Base-by-base conservation (phyloP, 805 yeast species). In the Saccharomycopsis guyanensis region DNA sequence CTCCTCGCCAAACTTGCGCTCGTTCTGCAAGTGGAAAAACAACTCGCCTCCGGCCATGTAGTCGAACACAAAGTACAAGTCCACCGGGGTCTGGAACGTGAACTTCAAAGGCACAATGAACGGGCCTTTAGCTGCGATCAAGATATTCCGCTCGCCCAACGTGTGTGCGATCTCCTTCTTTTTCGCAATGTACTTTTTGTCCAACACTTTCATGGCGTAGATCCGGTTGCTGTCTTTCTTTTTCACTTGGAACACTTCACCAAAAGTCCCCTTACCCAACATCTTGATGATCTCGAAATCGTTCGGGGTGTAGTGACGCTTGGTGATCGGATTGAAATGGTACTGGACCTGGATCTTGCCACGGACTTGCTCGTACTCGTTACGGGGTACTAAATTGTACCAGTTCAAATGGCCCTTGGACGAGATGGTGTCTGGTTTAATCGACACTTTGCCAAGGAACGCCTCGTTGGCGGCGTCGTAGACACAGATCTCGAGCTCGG, bases 101-200 rank as follows among this genome's bases (percentile, higher is more conserved):
- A 93, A 91, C 67, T 93, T 93, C 59, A 93, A 74, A 0, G 96
- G 96, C 38, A 93, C 97, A 61, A 93, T 87, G 62, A 93, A 93
- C n/a, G 95, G 86, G 19, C 91, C 82, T 36, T 88, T 80, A 4
- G 95, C 84, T 1, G 98, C 91, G 20, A 91, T 98, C 49, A 93
- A 69, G 55, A 93, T 93, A 63, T 93, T 86, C 57, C 98, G 75
- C 69, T 93, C 98, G 29, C 97, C 97, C 57, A 93, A 87, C 2
- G 98, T 93, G 65, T 93, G 98, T 0, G 97, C 97, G 57, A 93
- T 84, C 66, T 93, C 98, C 65, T 91, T 91, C 73, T 93, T 93
- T 64, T 86, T 88, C 42, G 93, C 96, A 63, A 93, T 93, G 38
- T 88, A 91, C 62, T 89, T 89, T 64, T 93, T 93, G 22, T 95